Conservation (phyloP, 179 eudicot species). For the Beta macrorhiza region DNA sequence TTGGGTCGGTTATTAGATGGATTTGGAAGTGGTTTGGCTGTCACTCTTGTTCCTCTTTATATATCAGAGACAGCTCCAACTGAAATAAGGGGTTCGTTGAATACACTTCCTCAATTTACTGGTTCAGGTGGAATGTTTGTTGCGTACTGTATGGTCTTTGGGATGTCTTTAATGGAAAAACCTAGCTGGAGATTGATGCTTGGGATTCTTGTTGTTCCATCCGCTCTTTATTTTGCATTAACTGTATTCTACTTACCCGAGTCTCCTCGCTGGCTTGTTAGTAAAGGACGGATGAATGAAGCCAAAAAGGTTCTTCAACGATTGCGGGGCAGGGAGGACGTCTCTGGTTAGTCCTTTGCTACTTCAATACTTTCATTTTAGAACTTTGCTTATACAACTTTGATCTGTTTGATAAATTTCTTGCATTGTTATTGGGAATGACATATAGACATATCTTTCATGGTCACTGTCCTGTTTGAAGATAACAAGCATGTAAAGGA, state of each 20-base stretch:
- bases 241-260: constrained; percentile 76
- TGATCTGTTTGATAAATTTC: neutral
- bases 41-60: constrained; percentile 75
- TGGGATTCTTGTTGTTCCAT: constrained; percentile 65
- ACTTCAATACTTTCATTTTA: neutral
- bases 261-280: constrained; percentile 97
- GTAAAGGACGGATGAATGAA: constrained; percentile 81
- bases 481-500: neutral
- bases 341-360: constrained; percentile 57
- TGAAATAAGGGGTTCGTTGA: constrained; percentile 72
- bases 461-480: neutral
- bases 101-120: constrained; percentile 81
- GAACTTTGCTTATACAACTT: neutral
- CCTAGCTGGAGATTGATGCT: constrained; percentile 93
- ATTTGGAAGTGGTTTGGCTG: constrained; percentile 76
- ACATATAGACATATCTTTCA: neutral
- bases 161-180: constrained; percentile 65
- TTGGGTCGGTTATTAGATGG: constrained; percentile 79
- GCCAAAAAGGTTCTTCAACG: constrained; percentile 79
- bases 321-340: constrained; percentile 76
- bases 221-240: constrained; percentile 50
- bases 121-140: constrained; percentile 76
- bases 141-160: constrained; percentile 76
- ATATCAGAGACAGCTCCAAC: constrained; percentile 90
- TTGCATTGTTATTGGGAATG: neutral